These are phyloP conservation scores for Pseudozyma thailandica DNA, from an alignment of 1,284 basidiomycete genomes.

Conservation along the genomic window DNA sequence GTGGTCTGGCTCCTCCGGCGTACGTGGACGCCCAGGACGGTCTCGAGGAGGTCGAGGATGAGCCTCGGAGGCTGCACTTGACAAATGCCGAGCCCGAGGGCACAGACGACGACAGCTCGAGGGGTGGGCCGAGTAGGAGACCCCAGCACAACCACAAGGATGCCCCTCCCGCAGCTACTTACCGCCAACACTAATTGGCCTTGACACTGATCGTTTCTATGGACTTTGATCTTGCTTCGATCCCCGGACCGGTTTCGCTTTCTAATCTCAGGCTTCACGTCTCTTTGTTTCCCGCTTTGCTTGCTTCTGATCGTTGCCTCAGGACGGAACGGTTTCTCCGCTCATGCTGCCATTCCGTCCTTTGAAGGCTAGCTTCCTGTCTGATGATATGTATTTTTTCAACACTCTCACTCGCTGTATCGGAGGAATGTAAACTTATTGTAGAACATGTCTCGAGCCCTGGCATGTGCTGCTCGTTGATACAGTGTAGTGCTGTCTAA, in stretches of 20 bases:
- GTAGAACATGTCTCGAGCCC: not conserved
- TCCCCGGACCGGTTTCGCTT: not conserved
- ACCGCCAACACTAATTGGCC: conserved; percentile 15
- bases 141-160: conserved; percentile 37
- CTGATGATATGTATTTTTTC: not conserved
- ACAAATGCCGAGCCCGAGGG: conserved; percentile 44
- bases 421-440: no score
- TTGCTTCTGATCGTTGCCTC: not conserved
- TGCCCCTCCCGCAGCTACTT: conserved; percentile 34
- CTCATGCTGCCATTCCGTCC: not conserved
- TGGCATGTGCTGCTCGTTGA: no score
- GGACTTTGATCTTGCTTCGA: not conserved
- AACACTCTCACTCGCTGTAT: no score
- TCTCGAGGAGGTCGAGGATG: conserved; percentile 24
- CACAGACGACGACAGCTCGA: conserved; percentile 30
- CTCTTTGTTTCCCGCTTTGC: not conserved
- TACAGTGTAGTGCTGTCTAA: no score
- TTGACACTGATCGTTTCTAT: not conserved
- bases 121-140: conserved; percentile 27
- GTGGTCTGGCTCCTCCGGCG: conserved; percentile 31
- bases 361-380: conserved; percentile 4
- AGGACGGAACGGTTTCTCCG: conserved; percentile 4
- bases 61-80: conserved; percentile 35
- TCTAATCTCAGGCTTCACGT: no score
- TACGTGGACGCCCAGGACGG: conserved; percentile 45